Evolutionary conservation across 169 alveolate species (phyloP).

Genomic region (Cryptosporidium ryanae): DNA sequence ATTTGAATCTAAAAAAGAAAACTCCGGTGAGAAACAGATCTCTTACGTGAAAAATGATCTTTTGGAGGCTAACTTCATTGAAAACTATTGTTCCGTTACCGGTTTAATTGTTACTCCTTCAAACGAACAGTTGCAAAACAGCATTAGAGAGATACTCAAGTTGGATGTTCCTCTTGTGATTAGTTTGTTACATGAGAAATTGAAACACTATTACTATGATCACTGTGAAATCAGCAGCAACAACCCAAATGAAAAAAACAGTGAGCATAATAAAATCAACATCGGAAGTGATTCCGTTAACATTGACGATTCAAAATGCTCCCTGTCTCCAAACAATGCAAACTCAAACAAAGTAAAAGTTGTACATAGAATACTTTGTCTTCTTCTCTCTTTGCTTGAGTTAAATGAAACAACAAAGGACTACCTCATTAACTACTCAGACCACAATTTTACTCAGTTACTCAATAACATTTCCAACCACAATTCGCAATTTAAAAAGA

Average conservation of each 20-base stretch:
- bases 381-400: slow-evolving; percentile 42
- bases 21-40: neutral
- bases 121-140: slow-evolving; percentile 22
- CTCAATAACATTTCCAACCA: slow-evolving; percentile 10
- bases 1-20: neutral
- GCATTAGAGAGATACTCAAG: slow-evolving; percentile 27
- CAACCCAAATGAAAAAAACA: neutral
- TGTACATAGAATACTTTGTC: slow-evolving; percentile 36
- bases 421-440: slow-evolving; percentile 2
- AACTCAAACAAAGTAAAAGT: neutral
- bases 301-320: no score
- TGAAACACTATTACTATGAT: neutral
- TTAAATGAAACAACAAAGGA: slow-evolving; percentile 23
- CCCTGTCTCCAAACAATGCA: neutral
- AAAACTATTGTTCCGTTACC: slow-evolving; percentile 33
- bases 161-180: slow-evolving; percentile 45
- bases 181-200: slow-evolving; percentile 31
- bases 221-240: no score
- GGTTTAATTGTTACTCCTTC: slow-evolving; percentile 62
- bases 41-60: neutral
- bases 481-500: slow-evolving; percentile 12
- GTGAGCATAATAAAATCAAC: neutral
- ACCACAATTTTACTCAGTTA: neutral
- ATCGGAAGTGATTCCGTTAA: neutral
- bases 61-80: slow-evolving; percentile 32